Base-by-base conservation (phyloP, 1,284 basidiomycete genomes). In the Moesziomyces antarcticus region DNA sequence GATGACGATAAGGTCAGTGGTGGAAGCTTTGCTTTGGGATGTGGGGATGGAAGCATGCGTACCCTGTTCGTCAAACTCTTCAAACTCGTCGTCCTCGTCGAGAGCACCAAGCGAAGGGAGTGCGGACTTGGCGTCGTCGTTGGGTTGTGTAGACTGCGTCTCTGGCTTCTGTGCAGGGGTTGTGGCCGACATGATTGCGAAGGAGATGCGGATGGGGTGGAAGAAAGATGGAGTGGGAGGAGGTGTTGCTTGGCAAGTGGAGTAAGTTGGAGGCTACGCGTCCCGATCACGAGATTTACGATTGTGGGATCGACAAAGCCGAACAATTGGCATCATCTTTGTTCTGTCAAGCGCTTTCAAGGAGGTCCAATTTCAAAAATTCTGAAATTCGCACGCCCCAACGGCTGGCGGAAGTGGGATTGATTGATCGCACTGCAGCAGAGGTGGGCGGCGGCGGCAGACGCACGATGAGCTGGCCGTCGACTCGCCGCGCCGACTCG, bases 31-130 rank as follows among this genome's bases (percentile, higher is more conserved):
- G 47, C 24, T 33, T 18, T 35, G 3, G 33, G 33, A 35, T 10
- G 35, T 14, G 14, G 8, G 7, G 10, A 4, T 24, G 5, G 33
- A 27, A 21, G 7, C 16, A 41, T 18, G 71, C 80, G 45, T 52
- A 83, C 82, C 82, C 47, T 80, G 80, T 41, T 71, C 75, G 46
- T 80, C 80, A 47, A 83, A 83, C 60, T 83, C 82, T 53, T 83
- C 82, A 50, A 83, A 83, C 64, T 83, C 82, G 67, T 83, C 82
- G 51, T 83, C 82, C 62, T 83, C 82, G 47, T 83, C 82, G 25
- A 83, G 58, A 13, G 74, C 79, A n/a, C 82, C 82, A 14, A 79
- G 69, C 1, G 72, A 57, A 9, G 82, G 82, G 4, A 82, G 65
- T n/a, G 58, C 35, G 3, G 63, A 66, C 50, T 72, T 66, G 48